Evolutionary conservation across 2,329 filamentous ascomycete genomes (phyloP).

Genomic region (Botrytis elliptica): DNA sequence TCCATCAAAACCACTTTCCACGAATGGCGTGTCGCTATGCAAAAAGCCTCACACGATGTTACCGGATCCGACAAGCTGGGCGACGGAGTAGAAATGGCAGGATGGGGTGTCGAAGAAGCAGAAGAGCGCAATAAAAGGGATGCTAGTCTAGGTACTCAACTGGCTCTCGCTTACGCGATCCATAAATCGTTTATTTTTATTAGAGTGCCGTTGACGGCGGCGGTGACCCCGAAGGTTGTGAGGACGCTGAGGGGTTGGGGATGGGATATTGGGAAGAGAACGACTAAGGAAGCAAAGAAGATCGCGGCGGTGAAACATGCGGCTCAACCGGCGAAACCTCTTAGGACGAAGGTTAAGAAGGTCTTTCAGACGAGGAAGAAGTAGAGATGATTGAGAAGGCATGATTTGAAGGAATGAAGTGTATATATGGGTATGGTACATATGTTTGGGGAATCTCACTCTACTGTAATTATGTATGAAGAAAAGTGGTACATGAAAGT

Average conservation of each 20-base stretch:
- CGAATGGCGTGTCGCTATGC: slow-evolving; percentile 50
- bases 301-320: slow-evolving; percentile 29
- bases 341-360: not conserved
- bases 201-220: slow-evolving; percentile 87
- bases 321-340: slow-evolving; percentile 24
- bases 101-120: slow-evolving; percentile 63
- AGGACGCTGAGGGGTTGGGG: slow-evolving; percentile 84
- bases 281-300: slow-evolving; percentile 41
- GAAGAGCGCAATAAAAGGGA: slow-evolving; percentile 59
- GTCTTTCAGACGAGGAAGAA: slow-evolving; percentile 4
- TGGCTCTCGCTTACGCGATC: slow-evolving; percentile 91
- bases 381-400: not conserved
- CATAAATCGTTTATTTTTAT: slow-evolving; percentile 98
- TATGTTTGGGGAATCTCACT: not conserved
- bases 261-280: slow-evolving; percentile 87
- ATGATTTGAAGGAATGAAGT: not conserved
- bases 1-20: slow-evolving; percentile 54
- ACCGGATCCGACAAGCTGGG: slow-evolving; percentile 47
- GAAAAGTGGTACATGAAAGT: not conserved
- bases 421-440: slow-evolving; percentile 1
- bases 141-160: slow-evolving; percentile 80
- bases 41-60: slow-evolving; percentile 46
- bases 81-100: slow-evolving; percentile 51
- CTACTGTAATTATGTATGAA: not conserved
- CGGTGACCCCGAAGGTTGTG: slow-evolving; percentile 91